A percentile compares a stretch with the other conserved stretches of the same genome.
These are phyloP conservation scores for Trichoderma reesei DNA, from an alignment of 495 filamentous ascomycete genomes.

Conservation along the genomic window DNA sequence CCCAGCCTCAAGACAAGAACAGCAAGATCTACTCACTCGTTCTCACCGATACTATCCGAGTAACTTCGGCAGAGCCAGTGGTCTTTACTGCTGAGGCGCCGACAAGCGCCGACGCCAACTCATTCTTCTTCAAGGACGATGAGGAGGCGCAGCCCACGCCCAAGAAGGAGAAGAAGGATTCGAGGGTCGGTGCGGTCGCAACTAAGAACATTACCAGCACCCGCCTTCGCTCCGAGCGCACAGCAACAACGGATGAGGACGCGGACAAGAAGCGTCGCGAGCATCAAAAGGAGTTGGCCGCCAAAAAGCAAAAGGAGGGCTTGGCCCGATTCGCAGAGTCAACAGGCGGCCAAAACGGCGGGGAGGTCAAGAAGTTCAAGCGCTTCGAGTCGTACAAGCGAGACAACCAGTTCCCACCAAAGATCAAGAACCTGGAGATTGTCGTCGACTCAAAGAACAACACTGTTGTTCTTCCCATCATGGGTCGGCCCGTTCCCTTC, in stretches of 20 bases:
- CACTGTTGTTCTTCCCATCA: slow-evolving; percentile 88
- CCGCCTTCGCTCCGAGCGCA: slow-evolving; percentile 82
- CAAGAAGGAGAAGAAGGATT: slow-evolving; percentile 75
- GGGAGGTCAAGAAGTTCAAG: slow-evolving; percentile 91
- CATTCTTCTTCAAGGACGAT: slow-evolving; percentile 95
- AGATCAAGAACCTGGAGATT: slow-evolving; percentile 74
- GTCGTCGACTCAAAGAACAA: slow-evolving; percentile 83
- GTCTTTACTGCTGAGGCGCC: slow-evolving; percentile 91
- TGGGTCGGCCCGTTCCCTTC: slow-evolving; percentile 95
- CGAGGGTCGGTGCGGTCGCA: slow-evolving; percentile 71
- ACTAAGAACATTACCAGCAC: slow-evolving; percentile 90
- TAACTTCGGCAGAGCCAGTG: slow-evolving; percentile 61
- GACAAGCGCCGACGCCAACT: slow-evolving; percentile 79
- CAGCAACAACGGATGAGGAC: slow-evolving; percentile 76
- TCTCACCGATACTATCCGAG: slow-evolving; percentile 86
- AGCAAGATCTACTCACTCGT: slow-evolving; percentile 81
- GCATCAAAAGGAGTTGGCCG: slow-evolving; percentile 84
- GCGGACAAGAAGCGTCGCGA: slow-evolving; percentile 78
- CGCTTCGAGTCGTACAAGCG: slow-evolving; percentile 98
- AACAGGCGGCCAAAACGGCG: slow-evolving; percentile 78
- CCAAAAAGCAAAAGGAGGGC: slow-evolving; percentile 83
- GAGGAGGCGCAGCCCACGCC: slow-evolving; percentile 56
- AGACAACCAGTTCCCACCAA: slow-evolving; percentile 82
- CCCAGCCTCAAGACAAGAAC: slow-evolving; percentile 71
- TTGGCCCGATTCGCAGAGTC: slow-evolving; percentile 70